A percentile compares a stretch with the other conserved stretches of the same genome.
Evolutionary conservation across 202 grass and related monocot genomes (phyloP).

Genomic region (Bolboschoenoplectus hybrid): DNA sequence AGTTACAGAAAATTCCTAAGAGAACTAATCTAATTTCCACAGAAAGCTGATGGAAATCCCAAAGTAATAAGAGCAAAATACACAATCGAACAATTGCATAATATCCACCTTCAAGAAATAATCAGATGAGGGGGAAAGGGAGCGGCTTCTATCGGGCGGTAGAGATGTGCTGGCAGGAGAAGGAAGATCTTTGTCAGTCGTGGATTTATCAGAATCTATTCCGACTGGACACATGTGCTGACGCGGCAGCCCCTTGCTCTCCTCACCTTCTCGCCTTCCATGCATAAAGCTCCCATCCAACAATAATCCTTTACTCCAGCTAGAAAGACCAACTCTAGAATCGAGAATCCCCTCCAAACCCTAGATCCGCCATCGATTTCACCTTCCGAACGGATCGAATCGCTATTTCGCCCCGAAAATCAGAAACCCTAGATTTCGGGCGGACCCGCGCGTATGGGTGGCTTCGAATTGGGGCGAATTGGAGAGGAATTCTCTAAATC

Average conservation of each 20-base stretch:
- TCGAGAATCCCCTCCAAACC: slow-evolving; percentile 8
- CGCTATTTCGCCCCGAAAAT: slow-evolving; percentile 24
- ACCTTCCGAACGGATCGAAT: slow-evolving; percentile 36
- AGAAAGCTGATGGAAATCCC: not conserved
- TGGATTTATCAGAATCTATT: slow-evolving; percentile 62
- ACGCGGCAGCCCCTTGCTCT: slow-evolving; percentile 50
- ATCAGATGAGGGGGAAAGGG: slow-evolving; percentile 44
- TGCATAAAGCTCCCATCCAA: slow-evolving; percentile 65
- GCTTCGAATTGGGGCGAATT: slow-evolving; percentile 38
- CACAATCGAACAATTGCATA: not conserved
- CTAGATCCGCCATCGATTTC: slow-evolving; percentile 52
- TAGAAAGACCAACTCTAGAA: slow-evolving; percentile 39
- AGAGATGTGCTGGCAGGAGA: slow-evolving; percentile 35
- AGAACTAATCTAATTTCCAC: not conserved
- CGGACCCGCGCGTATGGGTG: not conserved
- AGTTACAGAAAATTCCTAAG: not conserved
- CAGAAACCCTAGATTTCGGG: slow-evolving; percentile 27
- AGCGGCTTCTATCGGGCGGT: slow-evolving; percentile 24
- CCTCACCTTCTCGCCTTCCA: slow-evolving; percentile 66
- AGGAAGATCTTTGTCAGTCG: slow-evolving; percentile 46
- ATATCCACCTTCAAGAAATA: slow-evolving; percentile 75
- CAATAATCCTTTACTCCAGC: slow-evolving; percentile 26
- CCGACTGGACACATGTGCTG: slow-evolving; percentile 76
- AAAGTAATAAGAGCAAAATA: not conserved
- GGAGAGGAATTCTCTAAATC: slow-evolving; percentile 32